Evolutionary conservation across 805 yeast species (phyloP), one percentile per base, ranked within the genome.

Genomic region (Lachancea kluyveri): DNA sequence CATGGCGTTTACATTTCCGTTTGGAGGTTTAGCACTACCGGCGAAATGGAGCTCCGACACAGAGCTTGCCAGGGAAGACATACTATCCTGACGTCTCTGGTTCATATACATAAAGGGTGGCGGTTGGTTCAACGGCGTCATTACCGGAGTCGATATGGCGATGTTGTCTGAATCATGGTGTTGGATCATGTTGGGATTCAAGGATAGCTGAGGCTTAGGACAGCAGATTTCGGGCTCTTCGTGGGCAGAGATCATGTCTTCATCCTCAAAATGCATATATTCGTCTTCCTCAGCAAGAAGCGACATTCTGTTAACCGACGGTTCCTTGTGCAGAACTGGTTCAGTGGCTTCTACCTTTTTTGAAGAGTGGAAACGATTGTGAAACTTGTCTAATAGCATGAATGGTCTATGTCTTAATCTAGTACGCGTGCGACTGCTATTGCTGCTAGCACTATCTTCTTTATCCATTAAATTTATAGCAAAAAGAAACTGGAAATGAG

Each of bases 1-100:
- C 8, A 35, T 36, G 11, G 33, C 16, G 27, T 38, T 35, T 11
- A 24, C 30, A 8, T 21, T 23, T 17, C 24, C 22, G 13, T n/a
- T 15, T 22, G 21, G 32, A 8, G 35, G 36, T 13, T 39, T 37
- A 21, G 24, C 33, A 6, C 38, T 36, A 33, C 34, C 18, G 26
- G 32, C 8, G 25, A 20, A 12, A 34, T 42, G n/a, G 35, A 42
- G 35, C 22, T 52, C 57, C 8, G 57, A 50, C 8, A 48, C 35
- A 5, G 56, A 46, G 28, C 56, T 51, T 7, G 58, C 54, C 10
- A 54, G 35, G 1, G 59, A 54, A 12, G 48, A 42, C 18, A 42
- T 42, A 29, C 54, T 50, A 32, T 43, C 45, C 29, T 50, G 54
- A 7, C 46, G 38, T 18, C 31, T 37, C 17, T 44, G 47, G 24